Conservation (phyloP, 1,284 basidiomycete species). For the Volvariella volvacea region DNA sequence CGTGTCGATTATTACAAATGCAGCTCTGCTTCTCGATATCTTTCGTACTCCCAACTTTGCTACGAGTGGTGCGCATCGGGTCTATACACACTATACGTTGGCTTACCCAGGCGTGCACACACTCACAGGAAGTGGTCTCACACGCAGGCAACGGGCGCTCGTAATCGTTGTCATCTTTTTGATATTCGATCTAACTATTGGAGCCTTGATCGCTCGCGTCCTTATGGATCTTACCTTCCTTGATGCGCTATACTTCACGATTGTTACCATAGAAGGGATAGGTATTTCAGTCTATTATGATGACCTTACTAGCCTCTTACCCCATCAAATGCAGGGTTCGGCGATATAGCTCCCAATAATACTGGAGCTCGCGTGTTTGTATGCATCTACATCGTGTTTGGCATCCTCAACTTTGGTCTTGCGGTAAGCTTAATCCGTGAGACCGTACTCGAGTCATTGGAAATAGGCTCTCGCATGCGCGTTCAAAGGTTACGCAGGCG, state of each 20-base stretch:
- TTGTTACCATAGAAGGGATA: conserved; percentile 67
- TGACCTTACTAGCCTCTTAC: neutral
- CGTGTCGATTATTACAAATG: conserved; percentile 60
- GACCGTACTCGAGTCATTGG: conserved; percentile 64
- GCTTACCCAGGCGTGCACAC: no score
- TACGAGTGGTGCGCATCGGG: conserved; percentile 44
- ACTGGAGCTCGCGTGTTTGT: conserved; percentile 48
- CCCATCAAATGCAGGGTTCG: conserved; percentile 43
- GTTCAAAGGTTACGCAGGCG: conserved; percentile 32
- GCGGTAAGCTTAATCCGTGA: conserved; percentile 64
- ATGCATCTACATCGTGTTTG: conserved; percentile 50
- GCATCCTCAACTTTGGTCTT: conserved; percentile 59
- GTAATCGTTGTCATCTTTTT: conserved; percentile 73
- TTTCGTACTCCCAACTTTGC: conserved; percentile 58
- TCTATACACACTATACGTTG: neutral
- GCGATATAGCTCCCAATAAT: conserved; percentile 57
- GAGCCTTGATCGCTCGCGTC: conserved; percentile 52
- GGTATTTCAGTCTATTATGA: conserved; percentile 29
- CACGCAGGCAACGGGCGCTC: conserved; percentile 72
- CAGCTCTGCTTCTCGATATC: conserved; percentile 63
- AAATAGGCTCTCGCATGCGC: conserved; percentile 53
- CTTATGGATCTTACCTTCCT: conserved; percentile 60
- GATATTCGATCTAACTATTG: conserved; percentile 67
- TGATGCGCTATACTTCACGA: conserved; percentile 64
- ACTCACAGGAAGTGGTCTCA: conserved; percentile 71